Conservation (phyloP, 495 filamentous ascomycete species). For the Penicillium samsonianum region DNA sequence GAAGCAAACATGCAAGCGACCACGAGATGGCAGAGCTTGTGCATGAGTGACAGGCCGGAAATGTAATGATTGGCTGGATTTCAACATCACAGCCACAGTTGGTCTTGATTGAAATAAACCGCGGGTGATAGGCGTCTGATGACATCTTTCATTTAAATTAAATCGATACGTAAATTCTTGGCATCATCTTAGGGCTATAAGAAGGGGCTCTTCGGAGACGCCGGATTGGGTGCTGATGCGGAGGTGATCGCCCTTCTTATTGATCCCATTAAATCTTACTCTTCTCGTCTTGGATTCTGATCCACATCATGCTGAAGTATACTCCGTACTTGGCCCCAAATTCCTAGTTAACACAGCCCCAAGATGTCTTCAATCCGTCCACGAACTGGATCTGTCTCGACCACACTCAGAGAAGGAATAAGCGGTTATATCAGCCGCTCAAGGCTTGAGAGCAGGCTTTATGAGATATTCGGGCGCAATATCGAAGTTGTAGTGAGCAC, state of each 20-base stretch:
- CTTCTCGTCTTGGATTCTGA: not conserved
- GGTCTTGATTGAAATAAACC: not conserved
- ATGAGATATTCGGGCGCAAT: not conserved
- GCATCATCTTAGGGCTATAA: not conserved
- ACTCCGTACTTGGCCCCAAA: not conserved
- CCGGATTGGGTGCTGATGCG: not conserved
- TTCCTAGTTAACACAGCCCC: not conserved
- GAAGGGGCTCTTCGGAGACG: not conserved
- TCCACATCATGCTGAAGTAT: not conserved
- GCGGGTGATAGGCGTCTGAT: not conserved
- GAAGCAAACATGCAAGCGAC: not conserved
- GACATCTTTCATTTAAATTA: not conserved
- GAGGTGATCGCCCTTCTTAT: not conserved
- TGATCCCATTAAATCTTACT: not conserved
- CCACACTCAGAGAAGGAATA: not conserved
- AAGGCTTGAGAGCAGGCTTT: slow-evolving; percentile 4
- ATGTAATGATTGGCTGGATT: not conserved
- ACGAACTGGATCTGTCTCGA: not conserved
- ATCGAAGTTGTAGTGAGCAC: slow-evolving; percentile 7
- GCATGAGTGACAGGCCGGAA: not conserved
- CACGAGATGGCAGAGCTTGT: not conserved
- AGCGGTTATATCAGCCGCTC: slow-evolving; percentile 3
- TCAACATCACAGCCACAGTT: not conserved
- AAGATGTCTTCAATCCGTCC: slow-evolving; percentile 3
- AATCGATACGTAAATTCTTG: not conserved